Base-by-base conservation (phyloP, 345 rosid species). In the Populus davidiana region DNA sequence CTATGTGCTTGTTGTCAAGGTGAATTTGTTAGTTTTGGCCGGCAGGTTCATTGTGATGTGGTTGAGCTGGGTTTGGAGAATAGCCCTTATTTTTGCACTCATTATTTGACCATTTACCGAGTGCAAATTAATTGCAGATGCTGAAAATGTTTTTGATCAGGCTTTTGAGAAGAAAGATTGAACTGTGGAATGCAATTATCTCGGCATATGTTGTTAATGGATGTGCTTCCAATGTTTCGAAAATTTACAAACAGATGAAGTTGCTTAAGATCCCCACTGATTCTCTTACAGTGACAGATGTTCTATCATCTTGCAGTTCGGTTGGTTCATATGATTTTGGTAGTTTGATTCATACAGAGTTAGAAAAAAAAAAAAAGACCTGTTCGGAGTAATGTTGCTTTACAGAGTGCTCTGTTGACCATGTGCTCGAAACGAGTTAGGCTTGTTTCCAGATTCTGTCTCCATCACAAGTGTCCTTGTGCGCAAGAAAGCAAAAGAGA, bases 181-280 rank as follows among this genome's bases (percentile, higher is more conserved):
- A 88, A 75, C 50, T 84, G 56, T 91, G 96, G 97, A 94, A 92
- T 61, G 92, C 92, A 0, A 87, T 92, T 90, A 81, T 92, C 83
- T 90, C 92, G 21, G 89, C 93, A 76, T 92, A 89, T 79, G 87
- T 81, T 36, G 82, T 75, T 39, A 86, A 89, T 77, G 85, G 83
- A 62, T 76, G 18, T 75, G 69, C 80, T 12, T 44, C 74, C 81
- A 82, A 69, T 70, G 95, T 91, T 62, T 80, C 89, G 68, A 78
- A 80, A 68, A 71, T 84, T 72, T 91, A 87, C 78, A 71, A 69
- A 43, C 83, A 67, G 56, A 89, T 92, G 97, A 90, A 83, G 74
- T 49, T 70, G 70, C 70, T 73, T 74, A 71, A 74, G 50, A 75
- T 86, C 50, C 67, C 77, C 25, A 84, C 90, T 39, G 93, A 92